A percentile compares a stretch with the other conserved stretches of the same genome.
Evolutionary conservation across 78 protist species (phyloP).

Genomic region (Dictyostelium brefeldianum): DNA sequence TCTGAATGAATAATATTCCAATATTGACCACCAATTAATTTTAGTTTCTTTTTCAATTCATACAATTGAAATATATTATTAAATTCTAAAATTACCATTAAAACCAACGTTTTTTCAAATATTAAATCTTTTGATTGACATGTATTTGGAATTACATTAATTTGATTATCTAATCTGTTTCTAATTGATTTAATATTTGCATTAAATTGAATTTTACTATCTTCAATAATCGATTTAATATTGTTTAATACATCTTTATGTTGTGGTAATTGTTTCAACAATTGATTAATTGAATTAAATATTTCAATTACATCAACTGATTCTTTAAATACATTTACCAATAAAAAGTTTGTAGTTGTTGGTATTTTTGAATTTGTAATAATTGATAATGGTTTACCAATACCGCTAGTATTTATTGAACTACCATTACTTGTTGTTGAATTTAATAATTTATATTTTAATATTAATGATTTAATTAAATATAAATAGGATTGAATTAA

Average conservation of each 20-base stretch:
- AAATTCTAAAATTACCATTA: not conserved
- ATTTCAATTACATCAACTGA: too few species aligned
- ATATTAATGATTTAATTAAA: not conserved
- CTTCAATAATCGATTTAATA: not conserved
- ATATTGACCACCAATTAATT: too few species aligned
- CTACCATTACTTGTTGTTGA: too few species aligned
- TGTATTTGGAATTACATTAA: not conserved
- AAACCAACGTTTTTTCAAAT: not conserved
- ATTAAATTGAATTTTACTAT: not conserved
- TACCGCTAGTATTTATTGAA: too few species aligned
- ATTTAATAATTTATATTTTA: not conserved
- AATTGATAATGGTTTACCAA: too few species aligned
- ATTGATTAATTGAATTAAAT: too few species aligned
- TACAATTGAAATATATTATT: not conserved
- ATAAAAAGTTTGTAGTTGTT: too few species aligned
- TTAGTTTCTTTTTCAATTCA: not conserved
- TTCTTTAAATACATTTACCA: too few species aligned
- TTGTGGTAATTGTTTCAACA: too few species aligned
- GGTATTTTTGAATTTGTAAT: too few species aligned
- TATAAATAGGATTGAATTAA: not conserved
- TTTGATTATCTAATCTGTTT: not conserved
- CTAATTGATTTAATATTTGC: not conserved
- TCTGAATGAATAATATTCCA: not conserved
- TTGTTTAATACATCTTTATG: too few species aligned
- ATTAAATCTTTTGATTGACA: not conserved